Conservation (phyloP, 306 rosid genomes). For the Citrullus amarus region DNA sequence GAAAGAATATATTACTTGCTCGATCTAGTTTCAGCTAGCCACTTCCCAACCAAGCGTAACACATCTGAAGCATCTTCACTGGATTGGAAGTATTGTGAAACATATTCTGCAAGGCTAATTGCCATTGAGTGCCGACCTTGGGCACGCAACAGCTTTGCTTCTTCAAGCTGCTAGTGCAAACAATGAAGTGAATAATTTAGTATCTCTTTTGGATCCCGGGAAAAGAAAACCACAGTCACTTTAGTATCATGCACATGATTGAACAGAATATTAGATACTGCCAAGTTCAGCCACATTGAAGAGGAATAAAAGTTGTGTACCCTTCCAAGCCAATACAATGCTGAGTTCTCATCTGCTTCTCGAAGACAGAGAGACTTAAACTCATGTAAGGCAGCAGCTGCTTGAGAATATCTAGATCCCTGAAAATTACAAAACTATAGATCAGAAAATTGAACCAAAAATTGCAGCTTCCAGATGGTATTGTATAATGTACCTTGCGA, state of each 20-base stretch:
- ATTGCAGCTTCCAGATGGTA: constrained; percentile 8
- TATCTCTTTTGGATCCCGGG: neutral
- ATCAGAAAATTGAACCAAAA: constrained; percentile 15
- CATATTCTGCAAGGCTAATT: constrained; percentile 73
- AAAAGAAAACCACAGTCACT: neutral
- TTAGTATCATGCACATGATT: neutral
- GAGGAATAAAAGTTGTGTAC: constrained; percentile 20
- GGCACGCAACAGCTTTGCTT: constrained; percentile 91
- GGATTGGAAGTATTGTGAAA: constrained; percentile 34
- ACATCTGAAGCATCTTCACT: constrained; percentile 73
- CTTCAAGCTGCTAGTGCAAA: constrained; percentile 62
- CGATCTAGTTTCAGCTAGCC: constrained; percentile 98
- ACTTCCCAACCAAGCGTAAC: constrained; percentile 82
- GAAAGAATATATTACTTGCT: constrained; percentile 54
- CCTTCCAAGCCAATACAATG: constrained; percentile 85
- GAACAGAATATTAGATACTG: neutral
- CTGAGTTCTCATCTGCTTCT: constrained; percentile 38
- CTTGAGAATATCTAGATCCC: constrained; percentile 90
- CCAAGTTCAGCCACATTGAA: neutral
- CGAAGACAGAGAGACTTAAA: constrained; percentile 60
- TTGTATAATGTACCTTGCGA: constrained; percentile 50
- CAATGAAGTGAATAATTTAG: neutral
- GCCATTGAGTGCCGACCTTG: constrained; percentile 90
- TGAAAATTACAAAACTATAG: constrained; percentile 16
- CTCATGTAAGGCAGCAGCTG: constrained; percentile 85